Evolutionary conservation across 768 basidiomycete genomes (phyloP), one percentile per base, ranked within the genome.

Genomic region (Nidularia pulvinata): DNA sequence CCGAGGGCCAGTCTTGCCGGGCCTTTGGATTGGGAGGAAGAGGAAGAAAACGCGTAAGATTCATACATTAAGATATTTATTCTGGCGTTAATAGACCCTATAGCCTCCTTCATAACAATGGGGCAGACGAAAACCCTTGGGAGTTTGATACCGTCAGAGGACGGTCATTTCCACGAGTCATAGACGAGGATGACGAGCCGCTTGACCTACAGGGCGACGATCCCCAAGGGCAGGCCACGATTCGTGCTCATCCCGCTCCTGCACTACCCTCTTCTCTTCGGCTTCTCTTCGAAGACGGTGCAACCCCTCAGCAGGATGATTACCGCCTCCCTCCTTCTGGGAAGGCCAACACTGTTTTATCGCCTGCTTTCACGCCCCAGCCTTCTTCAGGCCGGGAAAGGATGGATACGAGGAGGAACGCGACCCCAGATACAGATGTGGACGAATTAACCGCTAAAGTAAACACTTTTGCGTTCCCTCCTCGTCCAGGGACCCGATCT

Each of bases 251-350:
- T 0, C 61, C 69, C 39, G 58, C 76, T n/a, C 76, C 79, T 13
- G 75, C 78, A 46, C 62, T 94, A 9, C 93, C 94, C 2, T 84
- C 86, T 1, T 94, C 91, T 0, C 75, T 95, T 2, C 88, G 93
- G 0, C 74, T 78, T 36, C 74, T 97, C 7, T 97, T 97, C 66
- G 89, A 90, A 52, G 81, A 85, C 13, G 61, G 66, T n/a, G 50
- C 59, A 16, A 19, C 67, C 6, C 65, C 39, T 13, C 39, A 64
- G 32, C 63, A 70, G 6, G 79, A 81, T 42, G 65, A 74, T 1
- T 70, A 79, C 57, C 80, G 77, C 25, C 65, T 76, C 10, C 71
- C 79, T 25, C 60, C 45, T 46, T 30, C 45, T 14, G 10, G 25
- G 7, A 46, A 14, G 25, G 25, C 25, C 25, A 30, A 30, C 25